These are phyloP conservation scores for Xylariaceae sp. DNA, from an alignment of 2,329 filamentous ascomycete species.

Conservation along the genomic window DNA sequence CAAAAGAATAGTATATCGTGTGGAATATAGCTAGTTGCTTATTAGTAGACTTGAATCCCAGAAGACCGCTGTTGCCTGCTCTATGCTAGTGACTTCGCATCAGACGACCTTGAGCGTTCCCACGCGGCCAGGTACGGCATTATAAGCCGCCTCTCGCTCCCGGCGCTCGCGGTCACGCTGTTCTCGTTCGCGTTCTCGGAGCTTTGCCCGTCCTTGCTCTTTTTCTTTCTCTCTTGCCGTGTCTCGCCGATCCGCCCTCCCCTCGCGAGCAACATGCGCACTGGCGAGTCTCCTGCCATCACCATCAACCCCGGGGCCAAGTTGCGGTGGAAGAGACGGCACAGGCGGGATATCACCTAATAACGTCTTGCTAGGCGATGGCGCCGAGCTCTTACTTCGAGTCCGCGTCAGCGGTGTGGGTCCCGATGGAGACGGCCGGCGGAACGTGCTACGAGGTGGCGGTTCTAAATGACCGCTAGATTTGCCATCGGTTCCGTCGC, in stretches of 20 bases:
- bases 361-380: slow-evolving; percentile 26
- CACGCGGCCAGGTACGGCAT: slow-evolving; percentile 39
- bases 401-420: slow-evolving; percentile 30
- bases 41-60: too few species aligned
- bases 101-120: slow-evolving; percentile 44
- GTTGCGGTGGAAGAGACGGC: slow-evolving; percentile 32
- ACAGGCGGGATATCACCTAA: slow-evolving; percentile 35
- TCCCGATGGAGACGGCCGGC: slow-evolving; percentile 32
- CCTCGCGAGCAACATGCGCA: slow-evolving; percentile 5
- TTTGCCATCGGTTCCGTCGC: slow-evolving; percentile 22
- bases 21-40: neutral
- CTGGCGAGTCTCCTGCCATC: slow-evolving; percentile 8
- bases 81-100: slow-evolving; percentile 1
- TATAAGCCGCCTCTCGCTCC: slow-evolving; percentile 36
- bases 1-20: neutral
- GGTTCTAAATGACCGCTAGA: slow-evolving; percentile 23
- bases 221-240: slow-evolving; percentile 24
- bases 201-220: slow-evolving; percentile 29
- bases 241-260: slow-evolving; percentile 9
- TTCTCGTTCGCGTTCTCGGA: slow-evolving; percentile 30
- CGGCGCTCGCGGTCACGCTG: slow-evolving; percentile 31
- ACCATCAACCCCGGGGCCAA: neutral
- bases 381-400: slow-evolving; percentile 39
- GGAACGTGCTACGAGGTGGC: slow-evolving; percentile 36
- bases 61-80: too few species aligned